Evolutionary conservation across 164 flowering plant genomes (phyloP).

Genomic region (Vitis cinerea): DNA sequence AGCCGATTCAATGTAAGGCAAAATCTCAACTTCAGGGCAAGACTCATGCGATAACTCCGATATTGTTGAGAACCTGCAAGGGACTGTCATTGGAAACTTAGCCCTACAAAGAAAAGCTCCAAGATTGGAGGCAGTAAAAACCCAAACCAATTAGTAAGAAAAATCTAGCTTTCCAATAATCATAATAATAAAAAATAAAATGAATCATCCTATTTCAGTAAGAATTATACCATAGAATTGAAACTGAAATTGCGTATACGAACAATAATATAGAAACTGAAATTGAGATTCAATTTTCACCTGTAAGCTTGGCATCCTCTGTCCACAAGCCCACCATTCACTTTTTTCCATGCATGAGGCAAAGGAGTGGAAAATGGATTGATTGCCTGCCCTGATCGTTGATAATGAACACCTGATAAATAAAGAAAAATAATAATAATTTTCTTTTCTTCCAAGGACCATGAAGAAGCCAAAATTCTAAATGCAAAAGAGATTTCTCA

Average conservation of each 20-base stretch:
- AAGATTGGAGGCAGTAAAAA: background rate
- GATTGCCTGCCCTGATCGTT: conserved; percentile 3
- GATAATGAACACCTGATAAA: conserved; percentile 17
- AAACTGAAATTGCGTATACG: too few species aligned
- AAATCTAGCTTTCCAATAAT: background rate
- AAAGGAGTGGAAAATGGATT: background rate
- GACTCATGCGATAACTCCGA: conserved; percentile 26
- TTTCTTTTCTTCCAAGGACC: too few species aligned
- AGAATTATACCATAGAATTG: too few species aligned
- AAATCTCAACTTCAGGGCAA: conserved; percentile 25
- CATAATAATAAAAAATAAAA: background rate
- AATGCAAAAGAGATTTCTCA: too few species aligned
- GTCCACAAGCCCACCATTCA: background rate
- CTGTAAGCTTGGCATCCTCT: conserved; percentile 13
- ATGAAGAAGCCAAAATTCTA: too few species aligned
- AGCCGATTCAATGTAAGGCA: conserved; percentile 39
- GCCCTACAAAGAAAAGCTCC: conserved; percentile 11
- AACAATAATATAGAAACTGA: background rate
- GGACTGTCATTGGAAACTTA: conserved; percentile 39
- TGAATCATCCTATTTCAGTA: background rate
- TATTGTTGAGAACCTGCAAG: conserved; percentile 55
- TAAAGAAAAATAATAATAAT: conserved; percentile 1
- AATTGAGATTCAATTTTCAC: conserved; percentile 16
- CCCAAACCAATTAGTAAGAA: background rate
- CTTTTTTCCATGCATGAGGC: background rate